phyloP scores from a whole-genome alignment of 306 rosid species.

The Adenanthera pavonina region DNA sequence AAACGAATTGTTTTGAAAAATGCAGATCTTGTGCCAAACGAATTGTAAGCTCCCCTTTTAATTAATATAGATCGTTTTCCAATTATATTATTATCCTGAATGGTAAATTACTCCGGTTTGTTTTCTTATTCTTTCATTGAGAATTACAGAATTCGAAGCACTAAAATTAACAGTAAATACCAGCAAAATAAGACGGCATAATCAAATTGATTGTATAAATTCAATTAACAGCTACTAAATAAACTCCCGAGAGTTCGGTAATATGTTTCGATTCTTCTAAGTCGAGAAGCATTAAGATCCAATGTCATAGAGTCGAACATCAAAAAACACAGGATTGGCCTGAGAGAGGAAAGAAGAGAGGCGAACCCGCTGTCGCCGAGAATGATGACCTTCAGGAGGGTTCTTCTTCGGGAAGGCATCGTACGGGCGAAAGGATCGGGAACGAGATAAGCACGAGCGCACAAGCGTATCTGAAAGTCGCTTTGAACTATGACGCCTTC shows the following conservation, averaged over 20 bases:
- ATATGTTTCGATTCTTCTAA: neutral
- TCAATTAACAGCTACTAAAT: neutral
- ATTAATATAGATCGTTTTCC: neutral
- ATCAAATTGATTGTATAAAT: neutral
- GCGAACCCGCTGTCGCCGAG: slow-evolving; percentile 97
- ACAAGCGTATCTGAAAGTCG: slow-evolving; percentile 11
- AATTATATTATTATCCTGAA: neutral
- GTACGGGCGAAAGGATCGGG: slow-evolving; percentile 34
- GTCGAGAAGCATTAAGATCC: slow-evolving; percentile 25
- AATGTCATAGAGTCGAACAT: slow-evolving; percentile 18
- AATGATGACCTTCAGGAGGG: slow-evolving; percentile 96
- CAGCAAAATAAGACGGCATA: slow-evolving; percentile 4
- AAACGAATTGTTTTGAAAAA: neutral
- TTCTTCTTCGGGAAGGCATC: slow-evolving; percentile 98
- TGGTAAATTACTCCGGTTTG: neutral
- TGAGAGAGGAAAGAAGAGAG: slow-evolving; percentile 10
- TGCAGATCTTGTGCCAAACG: neutral
- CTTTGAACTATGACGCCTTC: neutral
- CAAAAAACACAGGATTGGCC: neutral
- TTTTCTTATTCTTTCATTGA: neutral
- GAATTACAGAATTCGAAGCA: slow-evolving; percentile 6
- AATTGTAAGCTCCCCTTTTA: neutral
- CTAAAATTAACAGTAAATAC: neutral
- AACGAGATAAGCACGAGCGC: slow-evolving; percentile 31
- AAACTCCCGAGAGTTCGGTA: slow-evolving; percentile 18